Percentiles rank a stretch among this genome's conserved stretches.
Conservation (phyloP, 192 early-diverging fungal species). For the Helicostylum pulchrum region DNA sequence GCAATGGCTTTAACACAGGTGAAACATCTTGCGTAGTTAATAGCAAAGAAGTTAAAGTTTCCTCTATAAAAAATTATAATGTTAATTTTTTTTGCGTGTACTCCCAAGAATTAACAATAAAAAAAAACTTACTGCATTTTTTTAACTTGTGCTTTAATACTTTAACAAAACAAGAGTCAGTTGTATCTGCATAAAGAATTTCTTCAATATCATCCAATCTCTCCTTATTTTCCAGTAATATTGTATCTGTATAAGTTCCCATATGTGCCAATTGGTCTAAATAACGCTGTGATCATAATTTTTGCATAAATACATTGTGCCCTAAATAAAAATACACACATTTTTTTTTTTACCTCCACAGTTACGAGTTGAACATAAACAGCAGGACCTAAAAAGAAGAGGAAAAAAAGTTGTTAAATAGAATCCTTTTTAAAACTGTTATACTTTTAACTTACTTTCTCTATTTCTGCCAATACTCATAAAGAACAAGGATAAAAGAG, state of each 20-base stretch:
- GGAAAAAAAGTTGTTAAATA: neutral
- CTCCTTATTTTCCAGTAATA: slow-evolving; percentile 57
- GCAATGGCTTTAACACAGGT: slow-evolving; percentile 70
- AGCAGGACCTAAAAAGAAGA: slow-evolving; percentile 45
- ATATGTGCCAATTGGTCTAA: slow-evolving; percentile 36
- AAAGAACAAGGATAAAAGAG: slow-evolving; percentile 74
- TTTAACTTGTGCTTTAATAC: slow-evolving; percentile 42
- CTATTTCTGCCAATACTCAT: slow-evolving; percentile 72
- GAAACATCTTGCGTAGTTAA: slow-evolving; percentile 28
- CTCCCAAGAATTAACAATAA: neutral
- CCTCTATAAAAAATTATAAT: slow-evolving; percentile 11
- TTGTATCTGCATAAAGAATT: slow-evolving; percentile 51
- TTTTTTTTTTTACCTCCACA: slow-evolving; percentile 54
- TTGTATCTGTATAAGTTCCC: slow-evolving; percentile 45
- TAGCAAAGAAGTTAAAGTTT: slow-evolving; percentile 3
- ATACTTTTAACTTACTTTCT: slow-evolving; percentile 42
- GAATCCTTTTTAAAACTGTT: neutral
- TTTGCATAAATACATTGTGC: neutral
- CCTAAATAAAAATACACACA: neutral
- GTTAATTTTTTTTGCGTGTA: neutral
- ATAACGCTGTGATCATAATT: slow-evolving; percentile 20
- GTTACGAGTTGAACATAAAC: slow-evolving; percentile 74
- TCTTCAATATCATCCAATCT: slow-evolving; percentile 57
- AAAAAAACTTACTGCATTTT: slow-evolving; percentile 31
- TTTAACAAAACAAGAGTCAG: slow-evolving; percentile 38